Conservation (phyloP, 805 yeast species). For the Komagataella kurtzmanii region DNA sequence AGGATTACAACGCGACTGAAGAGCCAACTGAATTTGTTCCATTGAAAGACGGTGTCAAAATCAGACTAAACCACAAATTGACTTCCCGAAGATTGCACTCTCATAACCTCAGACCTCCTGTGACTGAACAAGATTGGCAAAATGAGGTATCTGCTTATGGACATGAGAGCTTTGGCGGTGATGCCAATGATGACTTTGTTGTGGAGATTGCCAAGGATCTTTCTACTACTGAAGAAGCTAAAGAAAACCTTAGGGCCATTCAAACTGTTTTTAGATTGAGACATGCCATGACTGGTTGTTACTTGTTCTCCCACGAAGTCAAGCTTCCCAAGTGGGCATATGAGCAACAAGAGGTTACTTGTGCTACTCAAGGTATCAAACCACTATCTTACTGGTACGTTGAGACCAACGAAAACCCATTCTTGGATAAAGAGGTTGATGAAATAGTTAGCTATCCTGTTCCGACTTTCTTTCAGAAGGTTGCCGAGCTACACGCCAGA, state of each 20-base stretch:
- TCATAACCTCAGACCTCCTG: constrained; percentile 66
- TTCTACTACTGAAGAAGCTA: constrained; percentile 25
- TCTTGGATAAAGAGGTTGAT: constrained; percentile 23
- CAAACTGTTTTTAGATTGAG: constrained; percentile 59
- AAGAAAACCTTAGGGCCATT: constrained; percentile 32
- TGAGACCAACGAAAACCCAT: constrained; percentile 50
- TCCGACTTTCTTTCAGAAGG: constrained; percentile 42
- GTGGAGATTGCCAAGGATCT: constrained; percentile 34
- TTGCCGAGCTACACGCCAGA: constrained; percentile 49
- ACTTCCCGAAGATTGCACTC: constrained; percentile 67
- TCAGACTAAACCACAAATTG: constrained; percentile 56
- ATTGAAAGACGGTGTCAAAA: constrained; percentile 33
- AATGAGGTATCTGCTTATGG: constrained; percentile 65
- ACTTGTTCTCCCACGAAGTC: constrained; percentile 56
- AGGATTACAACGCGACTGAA: constrained; percentile 39
- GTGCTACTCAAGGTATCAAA: constrained; percentile 58
- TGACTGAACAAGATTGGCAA: constrained; percentile 83
- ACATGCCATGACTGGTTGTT: constrained; percentile 61
- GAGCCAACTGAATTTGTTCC: constrained; percentile 21
- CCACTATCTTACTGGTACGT: constrained; percentile 58
- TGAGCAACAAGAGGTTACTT: constrained; percentile 74
- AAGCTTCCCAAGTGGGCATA: constrained; percentile 76
- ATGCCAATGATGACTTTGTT: constrained; percentile 58
- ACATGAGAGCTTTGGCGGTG: constrained; percentile 47
- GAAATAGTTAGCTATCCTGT: constrained; percentile 38